A percentile compares a stretch with the other conserved stretches of the same genome.
phyloP scores from a whole-genome alignment of 2,329 filamentous ascomycete species.

The Thermothelomyces thermophilus region DNA sequence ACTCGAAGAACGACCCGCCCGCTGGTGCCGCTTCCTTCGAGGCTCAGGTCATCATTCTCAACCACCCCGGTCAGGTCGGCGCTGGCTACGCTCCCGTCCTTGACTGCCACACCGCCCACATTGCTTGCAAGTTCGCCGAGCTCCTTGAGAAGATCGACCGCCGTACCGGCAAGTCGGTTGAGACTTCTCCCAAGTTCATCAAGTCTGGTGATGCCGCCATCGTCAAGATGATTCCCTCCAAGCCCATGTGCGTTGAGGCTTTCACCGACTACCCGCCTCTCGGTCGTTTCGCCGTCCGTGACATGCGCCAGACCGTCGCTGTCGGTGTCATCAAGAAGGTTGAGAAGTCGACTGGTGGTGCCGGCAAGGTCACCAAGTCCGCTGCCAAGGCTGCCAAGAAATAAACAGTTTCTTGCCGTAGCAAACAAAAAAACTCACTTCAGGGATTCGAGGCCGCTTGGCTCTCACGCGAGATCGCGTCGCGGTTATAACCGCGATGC shows the following conservation, averaged over 20 bases:
- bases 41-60: constrained; percentile 99
- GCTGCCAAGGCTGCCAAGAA: constrained; percentile 71
- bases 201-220: constrained; percentile 99
- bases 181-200: constrained; percentile 96
- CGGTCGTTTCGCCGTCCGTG: constrained; percentile 99
- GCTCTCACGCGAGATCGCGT: constrained; percentile 22
- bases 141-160: constrained; percentile 99
- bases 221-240: constrained; percentile 99
- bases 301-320: constrained; percentile 87
- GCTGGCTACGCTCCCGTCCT: constrained; percentile 98
- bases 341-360: constrained; percentile 52
- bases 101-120: constrained; percentile 99
- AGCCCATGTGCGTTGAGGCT: constrained; percentile 99
- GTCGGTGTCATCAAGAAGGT: constrained; percentile 94
- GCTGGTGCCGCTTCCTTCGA: constrained; percentile 87
- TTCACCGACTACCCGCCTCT: constrained; percentile 99
- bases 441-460: constrained; percentile 12
- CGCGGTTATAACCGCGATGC: constrained; percentile 19
- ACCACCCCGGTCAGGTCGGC: constrained; percentile 99
- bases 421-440: constrained; percentile 20
- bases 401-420: constrained; percentile 41
- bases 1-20: constrained; percentile 99
- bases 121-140: constrained; percentile 99
- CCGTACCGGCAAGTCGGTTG: constrained; percentile 97
- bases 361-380: constrained; percentile 65